Conservation (phyloP, 108 stramenopile species). For the Nitzschia sp. region DNA sequence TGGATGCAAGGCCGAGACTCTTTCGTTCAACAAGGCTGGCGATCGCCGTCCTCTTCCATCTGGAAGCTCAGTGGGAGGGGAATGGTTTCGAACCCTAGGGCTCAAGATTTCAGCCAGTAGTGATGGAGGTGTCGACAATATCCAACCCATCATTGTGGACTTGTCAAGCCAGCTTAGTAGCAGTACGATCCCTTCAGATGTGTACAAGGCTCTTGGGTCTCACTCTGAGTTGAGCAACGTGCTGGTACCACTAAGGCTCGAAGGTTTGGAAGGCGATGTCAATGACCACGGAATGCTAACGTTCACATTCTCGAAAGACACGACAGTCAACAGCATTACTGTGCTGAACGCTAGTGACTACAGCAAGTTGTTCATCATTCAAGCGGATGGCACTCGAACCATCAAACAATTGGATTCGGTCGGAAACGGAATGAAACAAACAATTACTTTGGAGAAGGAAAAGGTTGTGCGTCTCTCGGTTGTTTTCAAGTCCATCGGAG, state of each 20-base stretch:
- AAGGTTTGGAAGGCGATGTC: slow-evolving; percentile 5
- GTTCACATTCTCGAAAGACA: slow-evolving; percentile 21
- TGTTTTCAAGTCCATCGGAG: slow-evolving; percentile 23
- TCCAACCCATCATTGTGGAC: slow-evolving; percentile 29
- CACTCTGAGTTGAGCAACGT: slow-evolving; percentile 25
- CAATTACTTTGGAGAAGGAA: slow-evolving; percentile 7
- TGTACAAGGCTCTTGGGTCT: slow-evolving; percentile 3
- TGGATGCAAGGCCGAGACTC: background rate
- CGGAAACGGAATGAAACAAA: slow-evolving; percentile 22
- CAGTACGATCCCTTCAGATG: background rate
- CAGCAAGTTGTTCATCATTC: slow-evolving; percentile 13
- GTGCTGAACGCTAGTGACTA: slow-evolving; percentile 14
- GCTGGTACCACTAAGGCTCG: background rate
- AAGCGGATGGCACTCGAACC: slow-evolving; percentile 6
- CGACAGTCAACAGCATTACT: slow-evolving; percentile 11
- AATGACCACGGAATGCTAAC: slow-evolving; percentile 20
- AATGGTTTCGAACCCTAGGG: slow-evolving; percentile 27
- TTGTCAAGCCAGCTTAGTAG: background rate
- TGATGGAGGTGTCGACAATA: slow-evolving; percentile 19
- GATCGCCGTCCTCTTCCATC: slow-evolving; percentile 14
- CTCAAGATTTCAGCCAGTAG: slow-evolving; percentile 19
- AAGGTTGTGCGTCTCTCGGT: slow-evolving; percentile 14
- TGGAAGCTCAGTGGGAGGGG: slow-evolving; percentile 19
- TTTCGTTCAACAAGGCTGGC: slow-evolving; percentile 20
- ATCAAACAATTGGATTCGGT: slow-evolving; percentile 10